Evolutionary conservation across 345 rosid genomes (phyloP), one percentile per base, ranked within the genome.

Genomic region (Brassica carinata): DNA sequence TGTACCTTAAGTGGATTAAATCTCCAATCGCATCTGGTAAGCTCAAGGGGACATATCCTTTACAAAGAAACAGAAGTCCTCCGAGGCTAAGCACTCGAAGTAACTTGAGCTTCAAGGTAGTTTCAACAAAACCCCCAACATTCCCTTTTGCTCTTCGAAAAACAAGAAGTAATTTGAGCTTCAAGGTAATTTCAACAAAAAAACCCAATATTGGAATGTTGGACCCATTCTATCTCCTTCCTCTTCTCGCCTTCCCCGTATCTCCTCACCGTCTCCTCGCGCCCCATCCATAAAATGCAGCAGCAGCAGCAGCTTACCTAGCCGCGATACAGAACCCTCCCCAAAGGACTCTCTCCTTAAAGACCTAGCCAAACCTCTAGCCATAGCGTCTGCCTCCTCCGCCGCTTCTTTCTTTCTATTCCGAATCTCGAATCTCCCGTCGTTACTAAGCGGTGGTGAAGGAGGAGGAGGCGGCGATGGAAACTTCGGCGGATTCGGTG

Each of bases 371-470:
- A 88, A 85, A 38, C 87, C 93, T 53, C 79, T 89, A 0, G 80
- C 87, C 0, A 8, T 87, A 45, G 88, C 92, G 43, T 80, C 89
- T 4, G 72, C 78, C 2, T 82, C 88, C 0, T 82, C 91, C 11
- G 91, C 89, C 10, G 88, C 90, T 6, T 84, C 88, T 1, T 71
- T 88, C 71, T 78, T 94, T 51, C 82, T 92, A 58, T 74, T 93
- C 82, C 90, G 83, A 45, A 5, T 85, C 74, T 69, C 85, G 15
- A 86, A 93, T 43, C 34, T 85, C 7, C 70, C 80, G 23, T 74
- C 80, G 58, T 30, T 79, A 23, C 66, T 77, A 7, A 67, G 63
- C 67, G 70, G 84, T 55, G 86, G 76, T 6, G 57, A 18, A 4
- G 89, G 86, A 1, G 85, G 70, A 64, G 68, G 84, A 23, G 84